A percentile compares a stretch with the other conserved stretches of the same genome.
Evolutionary conservation across 2,329 filamentous ascomycete species (phyloP).

Genomic region (Pestalotiopsis sp.): DNA sequence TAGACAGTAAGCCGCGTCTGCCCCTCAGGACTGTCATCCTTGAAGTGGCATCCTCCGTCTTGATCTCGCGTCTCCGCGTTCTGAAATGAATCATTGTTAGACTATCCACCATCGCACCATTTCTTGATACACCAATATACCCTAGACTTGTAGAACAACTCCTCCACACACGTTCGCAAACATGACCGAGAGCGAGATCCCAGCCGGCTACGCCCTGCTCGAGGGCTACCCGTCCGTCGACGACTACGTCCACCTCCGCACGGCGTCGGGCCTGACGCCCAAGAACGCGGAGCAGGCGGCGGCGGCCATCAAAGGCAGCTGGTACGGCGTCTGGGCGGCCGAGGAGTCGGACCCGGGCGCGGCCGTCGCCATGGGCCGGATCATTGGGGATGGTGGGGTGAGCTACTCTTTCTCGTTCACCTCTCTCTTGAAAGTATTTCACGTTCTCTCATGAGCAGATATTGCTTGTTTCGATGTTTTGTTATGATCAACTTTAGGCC

Average conservation of each 20-base stretch:
- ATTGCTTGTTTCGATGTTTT: too few relatives aligned
- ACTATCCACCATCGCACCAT: not conserved
- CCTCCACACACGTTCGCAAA: not conserved
- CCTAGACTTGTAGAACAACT: too few relatives aligned
- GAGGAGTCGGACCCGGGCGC: slow-evolving; percentile 20
- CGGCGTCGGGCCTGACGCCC: slow-evolving; percentile 34
- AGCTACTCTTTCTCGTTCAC: too few relatives aligned
- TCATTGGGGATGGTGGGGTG: slow-evolving; percentile 47
- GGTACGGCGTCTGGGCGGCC: slow-evolving; percentile 42
- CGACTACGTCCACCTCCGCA: slow-evolving; percentile 38
- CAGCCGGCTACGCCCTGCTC: slow-evolving; percentile 35
- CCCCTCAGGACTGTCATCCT: not conserved
- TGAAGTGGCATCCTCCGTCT: not conserved
- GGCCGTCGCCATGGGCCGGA: slow-evolving; percentile 49
- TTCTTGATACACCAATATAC: too few relatives aligned
- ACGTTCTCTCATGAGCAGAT: too few relatives aligned
- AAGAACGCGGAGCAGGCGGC: slow-evolving; percentile 36
- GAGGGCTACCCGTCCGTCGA: slow-evolving; percentile 33
- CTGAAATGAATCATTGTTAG: not conserved
- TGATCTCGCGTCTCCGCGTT: not conserved
- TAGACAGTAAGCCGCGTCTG: not conserved
- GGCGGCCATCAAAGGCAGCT: slow-evolving; percentile 36
- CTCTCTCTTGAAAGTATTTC: too few relatives aligned
- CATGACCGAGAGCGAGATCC: slow-evolving; percentile 20
- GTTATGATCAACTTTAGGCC: too few relatives aligned